Evolutionary conservation across 768 basidiomycete species (phyloP), one percentile per base, ranked within the genome.

Genomic region (Gymnopilus dilepis): DNA sequence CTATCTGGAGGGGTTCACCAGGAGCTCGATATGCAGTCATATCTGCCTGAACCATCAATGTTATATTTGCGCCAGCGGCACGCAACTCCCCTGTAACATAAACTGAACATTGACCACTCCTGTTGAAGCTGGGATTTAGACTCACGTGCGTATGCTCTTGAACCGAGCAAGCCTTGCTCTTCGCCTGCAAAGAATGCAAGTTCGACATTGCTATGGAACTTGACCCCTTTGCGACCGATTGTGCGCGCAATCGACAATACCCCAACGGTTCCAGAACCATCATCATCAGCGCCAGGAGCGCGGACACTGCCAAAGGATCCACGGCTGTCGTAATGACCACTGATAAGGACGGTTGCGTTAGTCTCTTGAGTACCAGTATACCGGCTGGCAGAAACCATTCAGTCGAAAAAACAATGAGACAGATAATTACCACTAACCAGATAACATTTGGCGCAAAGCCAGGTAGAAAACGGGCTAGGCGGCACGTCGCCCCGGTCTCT

Each of bases 281-380:
- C 82, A 55, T 84, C 84, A 56, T 85, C 74, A 41, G 69, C 86
- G 51, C 78, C 84, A 24, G 82, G 90, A 34, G 85, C 89, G 33
- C 89, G 82, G 13, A 80, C 81, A 63, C 79, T 86, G 11, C 95
- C 95, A 71, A 94, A 97, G 0, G 91, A 91, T 17, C 95, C 95
- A 37, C 95, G 89, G 45, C 91, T 93, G 71, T 97, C 94, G 70
- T 96, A 97, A 73, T 97, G 95, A 2, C 88, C 92, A 59, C 89
- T 89, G 54, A 97, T 77, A 50, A 97, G 78, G 42, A 95, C 85
- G 1, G 81, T 87, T 26, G 87, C 81, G 34, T 80, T 86, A 2
- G 86, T 86, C 37, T 87, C 78, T 43, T 76, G 77, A n/a, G 77
- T 75, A 6, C 85, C 73, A 2, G 78, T 56, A 66, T 92, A 92